A percentile compares a stretch with the other conserved stretches of the same genome.
phyloP scores from a whole-genome alignment of 371 early-diverging fungal genomes.

The Capillidium heterosporum region DNA sequence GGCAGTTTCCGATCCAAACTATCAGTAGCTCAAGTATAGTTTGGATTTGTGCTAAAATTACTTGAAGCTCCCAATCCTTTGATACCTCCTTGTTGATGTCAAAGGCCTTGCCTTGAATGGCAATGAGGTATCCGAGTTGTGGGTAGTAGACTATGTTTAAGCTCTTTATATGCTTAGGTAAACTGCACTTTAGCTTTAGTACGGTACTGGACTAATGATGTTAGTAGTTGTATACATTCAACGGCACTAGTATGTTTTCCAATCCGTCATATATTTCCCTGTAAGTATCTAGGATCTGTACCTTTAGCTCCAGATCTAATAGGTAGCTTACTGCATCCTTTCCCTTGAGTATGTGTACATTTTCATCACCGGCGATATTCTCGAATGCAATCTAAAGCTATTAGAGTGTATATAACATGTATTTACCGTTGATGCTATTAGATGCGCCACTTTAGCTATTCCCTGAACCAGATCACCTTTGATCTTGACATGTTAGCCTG shows the following conservation, averaged over 20 bases:
- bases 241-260: neutral
- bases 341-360: neutral
- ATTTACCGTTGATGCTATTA: neutral
- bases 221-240: neutral
- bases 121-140: conserved; percentile 1
- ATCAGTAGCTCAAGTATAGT: neutral
- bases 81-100: neutral
- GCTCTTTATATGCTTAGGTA: neutral
- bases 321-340: neutral
- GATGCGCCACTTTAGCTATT: neutral
- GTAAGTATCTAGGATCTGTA: neutral
- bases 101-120: neutral
- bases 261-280: neutral
- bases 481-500: too few species aligned
- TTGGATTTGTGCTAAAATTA: neutral
- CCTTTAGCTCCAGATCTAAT: neutral
- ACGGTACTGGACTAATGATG: neutral
- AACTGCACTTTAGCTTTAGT: neutral
- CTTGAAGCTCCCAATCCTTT: neutral
- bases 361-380: neutral
- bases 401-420: neutral
- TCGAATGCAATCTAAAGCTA: neutral
- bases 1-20: neutral
- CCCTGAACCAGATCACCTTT: too few species aligned
- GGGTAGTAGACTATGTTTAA: conserved; percentile 4